Base-by-base conservation (phyloP, 768 basidiomycete species). In the Trametes cubensis region DNA sequence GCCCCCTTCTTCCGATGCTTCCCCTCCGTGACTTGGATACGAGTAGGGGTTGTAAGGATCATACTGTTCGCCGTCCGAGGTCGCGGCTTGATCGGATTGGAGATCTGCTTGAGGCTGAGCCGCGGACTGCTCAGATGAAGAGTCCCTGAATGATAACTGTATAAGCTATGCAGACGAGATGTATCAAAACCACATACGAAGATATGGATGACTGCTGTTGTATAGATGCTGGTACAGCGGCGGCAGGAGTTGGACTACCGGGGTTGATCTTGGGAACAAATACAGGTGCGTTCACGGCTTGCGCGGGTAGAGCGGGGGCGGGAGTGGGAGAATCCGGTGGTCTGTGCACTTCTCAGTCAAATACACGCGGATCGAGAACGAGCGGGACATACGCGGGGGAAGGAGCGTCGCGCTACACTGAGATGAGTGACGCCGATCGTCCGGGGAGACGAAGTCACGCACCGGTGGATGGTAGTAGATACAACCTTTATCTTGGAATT, bases 401-500 rank as follows among this genome's bases (percentile, higher is more conserved):
- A 30, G 67, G 66, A 21, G 64, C 57, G 39, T 72, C 69, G 55
- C 63, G 63, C 71, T 72, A 48, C 17, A 44, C 39, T 17, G 14
- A 13, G 17, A 47, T 63, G 58, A 63, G 62, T 46, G 38, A 38
- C n/a, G 55, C 39, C 46, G 54, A 51, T 51, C 21, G 23, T 49
- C 48, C 5, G 66, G 44, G 50, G 40, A 40, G 23, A 44, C 38
- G 8, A 40, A 54, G 38, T 11, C 1, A 69, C 74, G 58, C 72
- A 90, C 88, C 68, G 85, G 79, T 51, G 92, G 92, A 73, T 95
- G 94, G 68, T 85, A 85, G 73, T 90, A 95, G 52, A 83, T 79
- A 76, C 94, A 95, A 61, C 91, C 91, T 77, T 90, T 90, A 70
- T 90, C 89, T 75, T 94, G 85, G 67, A 82, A 93, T 77, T 90